Evolutionary conservation across 1,284 basidiomycete genomes (phyloP), one percentile per base, ranked within the genome.

Genomic region (Tylopilus sp.): DNA sequence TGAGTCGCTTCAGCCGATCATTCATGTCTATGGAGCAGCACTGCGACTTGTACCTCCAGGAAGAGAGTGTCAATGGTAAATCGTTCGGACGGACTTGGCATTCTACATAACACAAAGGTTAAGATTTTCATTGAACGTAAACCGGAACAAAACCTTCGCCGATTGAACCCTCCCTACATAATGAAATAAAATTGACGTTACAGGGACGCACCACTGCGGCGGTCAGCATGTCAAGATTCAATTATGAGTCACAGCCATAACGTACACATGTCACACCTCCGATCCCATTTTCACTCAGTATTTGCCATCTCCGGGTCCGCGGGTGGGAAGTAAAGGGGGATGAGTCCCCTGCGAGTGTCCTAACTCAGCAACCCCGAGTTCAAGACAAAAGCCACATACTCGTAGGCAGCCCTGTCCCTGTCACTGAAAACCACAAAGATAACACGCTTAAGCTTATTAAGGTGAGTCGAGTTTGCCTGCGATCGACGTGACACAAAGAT

Each of bases 341-440:
- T 68, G 16, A 85, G 70, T 12, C 70, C 55, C 61, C 83, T 86
- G 54, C 28, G 15, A 35, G 12, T 2, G 25, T 6, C 18, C 31
- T 52, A 21, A 43, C 23, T 45, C 30, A n/a, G 33, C 10, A n/a
- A 15, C 9, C 16, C 30, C 15, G 18, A 2, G 15, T 39, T 33
- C 30, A 28, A 41, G 23, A 29, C 15, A 30, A 43, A 33, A 12
- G 11, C 13, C 7, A 74, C 82, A 55, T 59, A 87, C 86, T 81
- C 71, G 55, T 89, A 91, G 1, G 81, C 76, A 2, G 66, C 65
- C 55, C 73, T 77, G 60, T 92, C 88, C 49, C 71, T 73, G 53
- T 83, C 71, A 41, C 75, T 80, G 75, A 69, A 91, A 26, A 88
- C 82, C 9, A 85, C 81, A 55, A 92, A 90, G 16, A 91, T 76